phyloP scores from a whole-genome alignment of 2,329 filamentous ascomycete species.

The Hirsutella rhossiliensis region DNA sequence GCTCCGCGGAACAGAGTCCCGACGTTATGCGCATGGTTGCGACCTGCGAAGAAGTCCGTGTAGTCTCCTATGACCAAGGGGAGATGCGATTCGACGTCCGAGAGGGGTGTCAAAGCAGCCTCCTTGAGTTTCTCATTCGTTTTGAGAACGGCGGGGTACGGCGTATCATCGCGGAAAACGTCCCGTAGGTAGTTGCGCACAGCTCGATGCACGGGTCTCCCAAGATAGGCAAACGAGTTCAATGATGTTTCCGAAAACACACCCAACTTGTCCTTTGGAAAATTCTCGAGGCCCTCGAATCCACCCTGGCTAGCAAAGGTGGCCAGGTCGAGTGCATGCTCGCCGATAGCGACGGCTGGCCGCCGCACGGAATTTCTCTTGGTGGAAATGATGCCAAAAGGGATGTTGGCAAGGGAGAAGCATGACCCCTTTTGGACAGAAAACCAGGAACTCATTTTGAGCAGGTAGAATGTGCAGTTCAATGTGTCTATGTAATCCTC shows the following conservation, averaged over 20 bases:
- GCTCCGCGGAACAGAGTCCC: conserved; percentile 64
- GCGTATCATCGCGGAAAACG: conserved; percentile 44
- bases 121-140: conserved; percentile 21
- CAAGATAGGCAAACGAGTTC: conserved; percentile 34
- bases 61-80: conserved; percentile 73
- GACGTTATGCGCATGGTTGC: conserved; percentile 62
- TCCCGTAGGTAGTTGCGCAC: conserved; percentile 57
- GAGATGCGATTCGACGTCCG: conserved; percentile 52
- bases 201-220: conserved; percentile 55
- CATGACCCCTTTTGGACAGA: conserved; percentile 10
- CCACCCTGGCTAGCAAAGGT: conserved; percentile 38
- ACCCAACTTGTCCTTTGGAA: conserved; percentile 1
- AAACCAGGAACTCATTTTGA: conserved; percentile 12
- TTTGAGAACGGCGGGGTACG: conserved; percentile 17
- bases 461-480: no score
- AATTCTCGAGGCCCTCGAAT: conserved; percentile 14
- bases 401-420: conserved; percentile 71
- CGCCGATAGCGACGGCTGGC: conserved; percentile 61
- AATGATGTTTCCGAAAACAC: conserved; percentile 17
- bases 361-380: conserved; percentile 40
- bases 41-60: conserved; percentile 73
- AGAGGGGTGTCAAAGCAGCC: conserved; percentile 14
- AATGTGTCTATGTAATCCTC: no score
- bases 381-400: conserved; percentile 71
- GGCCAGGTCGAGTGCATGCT: conserved; percentile 57